Evolutionary conservation across 805 yeast species (phyloP), one percentile per base, ranked within the genome.

Genomic region (Scheffersomyces amazonensis): DNA sequence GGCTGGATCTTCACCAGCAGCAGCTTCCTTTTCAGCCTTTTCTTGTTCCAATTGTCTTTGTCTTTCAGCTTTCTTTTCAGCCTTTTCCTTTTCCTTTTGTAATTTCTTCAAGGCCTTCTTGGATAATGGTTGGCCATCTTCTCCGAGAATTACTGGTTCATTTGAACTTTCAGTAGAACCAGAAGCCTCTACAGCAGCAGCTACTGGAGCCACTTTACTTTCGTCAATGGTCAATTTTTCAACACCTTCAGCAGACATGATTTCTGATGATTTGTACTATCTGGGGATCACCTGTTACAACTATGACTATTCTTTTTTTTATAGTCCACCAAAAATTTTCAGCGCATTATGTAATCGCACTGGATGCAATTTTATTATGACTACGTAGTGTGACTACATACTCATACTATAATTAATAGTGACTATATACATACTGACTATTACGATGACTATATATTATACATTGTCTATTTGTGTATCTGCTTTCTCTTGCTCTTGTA

Each of bases 101-200:
- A 93, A 76, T 71, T 93, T 93, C 76, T 93, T 93, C 54, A 93
- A 71, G 2, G 96, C 99, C 62, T 90, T 93, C 68, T 93, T 93
- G 41, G 95, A 83, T 51, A 88, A 69, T 19, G 96, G 96, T 66
- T 76, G 81, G 31, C 96, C 96, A 58, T 85, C 91, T 48, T 78
- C 78, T 10, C 84, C 83, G 32, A 79, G 57, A 34, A 66, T 49
- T 5, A 52, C 53, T 9, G 39, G 50, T 41, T 58, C 57, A 35
- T 54, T 35, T 37, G 30, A 27, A 11, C 50, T 43, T 36, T 56
- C 59, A 25, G 52, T 46, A 23, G 49, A 48, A 37, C 44, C 56
- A n/a, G n/a, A n/a, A n/a, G n/a, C n/a, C n/a, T n/a, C n/a, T n/a
- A n/a, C n/a, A 6, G 56, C 35, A 35, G 55, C 40, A 17, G 47